phyloP scores from a whole-genome alignment of 73 alveolate species.

The Paramecium sexaurelia region DNA sequence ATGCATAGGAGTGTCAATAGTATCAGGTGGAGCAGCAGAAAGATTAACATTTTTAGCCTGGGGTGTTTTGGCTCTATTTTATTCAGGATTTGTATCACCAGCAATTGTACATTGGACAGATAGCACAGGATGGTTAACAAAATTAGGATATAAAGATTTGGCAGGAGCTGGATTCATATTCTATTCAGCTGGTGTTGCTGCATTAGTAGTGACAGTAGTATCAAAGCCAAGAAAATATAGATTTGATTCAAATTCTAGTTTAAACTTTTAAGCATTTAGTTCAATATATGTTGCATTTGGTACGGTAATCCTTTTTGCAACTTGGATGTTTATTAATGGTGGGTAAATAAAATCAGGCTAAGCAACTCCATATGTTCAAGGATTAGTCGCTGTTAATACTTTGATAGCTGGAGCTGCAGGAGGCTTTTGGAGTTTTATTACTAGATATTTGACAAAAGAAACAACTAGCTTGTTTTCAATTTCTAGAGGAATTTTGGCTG shows the following conservation, averaged over 20 bases:
- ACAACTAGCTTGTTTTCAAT: neutral
- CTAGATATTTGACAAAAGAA: conserved; percentile 11
- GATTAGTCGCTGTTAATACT: conserved; percentile 23
- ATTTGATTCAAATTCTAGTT: neutral
- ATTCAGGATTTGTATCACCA: conserved; percentile 39
- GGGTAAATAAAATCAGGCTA: neutral
- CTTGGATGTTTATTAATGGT: conserved; percentile 26
- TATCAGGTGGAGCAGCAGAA: conserved; percentile 40
- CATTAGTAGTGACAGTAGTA: neutral
- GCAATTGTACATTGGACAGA: conserved; percentile 39
- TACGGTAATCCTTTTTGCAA: neutral
- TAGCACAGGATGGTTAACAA: neutral
- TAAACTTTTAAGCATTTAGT: neutral
- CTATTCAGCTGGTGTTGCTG: conserved; percentile 49
- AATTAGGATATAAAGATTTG: conserved; percentile 29
- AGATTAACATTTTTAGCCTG: conserved; percentile 46
- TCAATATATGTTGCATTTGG: conserved; percentile 42
- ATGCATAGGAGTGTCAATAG: neutral
- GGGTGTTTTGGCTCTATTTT: neutral
- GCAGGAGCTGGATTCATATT: conserved; percentile 12
- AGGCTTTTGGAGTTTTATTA: conserved; percentile 10
- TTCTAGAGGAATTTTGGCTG: conserved; percentile 32
- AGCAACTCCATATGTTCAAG: neutral
- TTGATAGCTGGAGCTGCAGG: conserved; percentile 45
- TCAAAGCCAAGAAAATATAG: conserved; percentile 39